Base-by-base conservation (phyloP, 768 basidiomycete species). In the Lanmaoa rubissima region DNA sequence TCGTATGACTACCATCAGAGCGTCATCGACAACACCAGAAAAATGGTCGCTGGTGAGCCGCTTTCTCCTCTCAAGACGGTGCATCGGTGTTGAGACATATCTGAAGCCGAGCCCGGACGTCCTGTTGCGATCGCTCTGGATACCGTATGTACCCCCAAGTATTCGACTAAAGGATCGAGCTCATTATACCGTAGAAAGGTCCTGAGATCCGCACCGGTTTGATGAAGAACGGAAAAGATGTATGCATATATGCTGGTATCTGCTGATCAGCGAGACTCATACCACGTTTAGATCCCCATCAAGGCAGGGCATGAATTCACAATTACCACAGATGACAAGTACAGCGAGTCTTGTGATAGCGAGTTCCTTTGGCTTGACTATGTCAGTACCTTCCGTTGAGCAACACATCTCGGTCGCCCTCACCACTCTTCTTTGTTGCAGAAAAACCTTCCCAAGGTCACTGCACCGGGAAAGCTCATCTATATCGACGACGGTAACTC, bases 1-100 rank as follows among this genome's bases (percentile, higher is more conserved):
- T 89, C 88, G 54, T 95, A 99, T 75, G 94, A 94, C 67, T 98
- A 96, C 74, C 97, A 98, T 78, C 94, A 99, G 78, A 94, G 92
- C 62, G 97, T 98, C 64, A 94, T 99, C 71, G 95, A 98, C 79
- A 98, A 98, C 80, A 90, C 94, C 49, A 82, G 95, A 67, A 87
- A 86, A 71, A 87, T 90, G 79, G 82, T 92, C 52, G 83, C 84
- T 42, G 76, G 93, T 94, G 63, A 65, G 84, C 71, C 14, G 12
- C 51, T 41, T 51, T 38, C 2, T 40, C 39, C 3, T 45, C 40
- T 36, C 45, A 13, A 12, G 17, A 13, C 14, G 9, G 24, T 8
- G 34, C 39, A 35, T 21, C 10, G 1, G 17, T 42, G 40, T 51
- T 66, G 40, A 71, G 35, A 44, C 26, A 11, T 24, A 0, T 6